Base-by-base conservation (phyloP, 176 grass and related monocot genomes). In the Musa acuminata region DNA sequence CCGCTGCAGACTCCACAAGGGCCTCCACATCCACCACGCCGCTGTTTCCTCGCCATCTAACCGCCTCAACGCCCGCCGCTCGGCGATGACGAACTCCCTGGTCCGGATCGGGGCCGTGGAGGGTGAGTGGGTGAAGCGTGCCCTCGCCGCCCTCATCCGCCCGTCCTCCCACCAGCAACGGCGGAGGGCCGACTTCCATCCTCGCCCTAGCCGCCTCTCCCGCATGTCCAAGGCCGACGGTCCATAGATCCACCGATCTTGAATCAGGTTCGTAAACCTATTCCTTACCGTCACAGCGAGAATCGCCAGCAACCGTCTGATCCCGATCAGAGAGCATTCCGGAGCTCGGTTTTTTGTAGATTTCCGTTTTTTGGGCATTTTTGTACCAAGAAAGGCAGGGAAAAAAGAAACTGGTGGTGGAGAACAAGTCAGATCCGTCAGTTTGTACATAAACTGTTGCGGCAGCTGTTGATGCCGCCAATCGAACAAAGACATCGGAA, bases 1-100 rank as follows among this genome's bases (percentile, higher is more conserved):
- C 79, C 86, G 89, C 1, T 92, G 89, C 67, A 86, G 86, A 78
- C 81, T 74, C 35, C 89, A 92, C 81, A 92, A 86, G 66, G 86
- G 85, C 2, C 67, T 72, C 78, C 80, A 65, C 62, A 73, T 62
- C 70, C 49, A 55, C 8, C 1, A 81, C 55, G 0, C 11, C 62
- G 2, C 67, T 14, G 25, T 70, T 50, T 21, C 65, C 13, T 35
- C n/a, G 2, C 25, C 25, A 23, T 52, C 14, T 0, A 77, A 82
- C 81, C 72, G 85, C 11, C 80, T 87, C 14, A 72, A 81, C 77
- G 52, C 80, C 2, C 64, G n/a, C 64, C 77, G 75, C 8, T 65
- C 79, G 3, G 79, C 79, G 64, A 81, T 81, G 67, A 77, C 80
- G 59, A 85, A 79, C 78, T 70, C 83, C 71, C 81, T 92, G 49